Evolutionary conservation across 441 rosid species (phyloP), one percentile per base, ranked within the genome.

Genomic region (Populus hybrid): DNA sequence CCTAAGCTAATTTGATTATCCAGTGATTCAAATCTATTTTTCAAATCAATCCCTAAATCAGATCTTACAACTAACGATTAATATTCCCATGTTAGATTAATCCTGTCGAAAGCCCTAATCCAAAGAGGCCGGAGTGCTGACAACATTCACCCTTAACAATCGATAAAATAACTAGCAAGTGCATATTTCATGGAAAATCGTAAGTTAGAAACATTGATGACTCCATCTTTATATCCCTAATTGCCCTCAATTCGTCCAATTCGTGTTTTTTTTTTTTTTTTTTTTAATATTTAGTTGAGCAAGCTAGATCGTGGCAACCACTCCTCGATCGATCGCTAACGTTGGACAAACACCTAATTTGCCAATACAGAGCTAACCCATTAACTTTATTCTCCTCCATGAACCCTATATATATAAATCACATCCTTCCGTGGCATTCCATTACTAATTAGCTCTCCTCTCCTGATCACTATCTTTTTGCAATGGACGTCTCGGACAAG

Each of bases 261-360:
- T 11, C 36, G 11, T 29, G 35, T 31, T 31, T 31, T 76, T 9
- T 9, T 33, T 68, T 9, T 2, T n/a, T n/a, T n/a, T n/a, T n/a
- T n/a, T n/a, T 4, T 70, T 10, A 7, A 38, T 0, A 0, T 42
- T 10, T 53, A 86, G 87, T 84, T 87, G 87, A 80, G 83, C 82
- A 81, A 77, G 87, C 81, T 69, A 45, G 73, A 61, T 29, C 16
- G n/a, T 6, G 61, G 59, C 82, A 82, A 73, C 84, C 74, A 86
- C 81, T 80, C 82, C 86, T 79, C 70, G 63, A 20, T 29, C 72
- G 36, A 26, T 6, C 6, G 26, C 26, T 45, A 36, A 78, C 26
- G 75, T 29, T 77, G n/a, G 31, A 29, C 56, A 36, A 33, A 2
- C 64, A 7, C 64, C 74, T 29, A 29, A 74, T 20, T 45, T 35